Base-by-base conservation (phyloP, 2,329 filamentous ascomycete genomes). In the Apiospora saccharicola region DNA sequence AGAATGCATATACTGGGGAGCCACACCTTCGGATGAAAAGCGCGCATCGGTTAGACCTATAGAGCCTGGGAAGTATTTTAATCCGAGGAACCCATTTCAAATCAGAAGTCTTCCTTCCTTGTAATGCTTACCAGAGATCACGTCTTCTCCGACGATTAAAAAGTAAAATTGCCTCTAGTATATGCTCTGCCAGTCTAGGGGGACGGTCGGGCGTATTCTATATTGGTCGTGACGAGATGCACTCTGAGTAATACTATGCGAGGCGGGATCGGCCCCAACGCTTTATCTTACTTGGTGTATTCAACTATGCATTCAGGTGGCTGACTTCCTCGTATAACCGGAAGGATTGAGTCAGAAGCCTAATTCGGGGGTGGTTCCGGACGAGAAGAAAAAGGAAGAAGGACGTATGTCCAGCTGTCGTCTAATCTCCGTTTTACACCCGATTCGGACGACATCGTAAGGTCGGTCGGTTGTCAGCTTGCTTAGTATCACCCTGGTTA, bases 361-460 rank as follows among this genome's bases (percentile, higher is more conserved):
- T 41, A 10, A 6, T 61, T 30, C 26, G 26, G 26, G 26, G 26
- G 53, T 30, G 26, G 12, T 10, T 34, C 10, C 16, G 53, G 53
- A 22, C 30, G 53, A 22, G 53, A 61, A 61, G 30, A 10, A 1
- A 22, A 61, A n/a, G 14, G 13, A 30, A 4, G 26, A 12, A 4
- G 49, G n/a, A 13, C 49, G n/a, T 10, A 16, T 61, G 53, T 61
- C 51, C 22, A 22, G 4, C 53, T 61, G 30, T 34, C 53, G 53
- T 37, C 53, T 16, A 61, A 61, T 22, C 53, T 61, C 53, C 53
- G 53, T 34, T 61, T 30, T 61, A 37, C 53, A 37, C 12, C 53
- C 53, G 53, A 61, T 61, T 22, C 53, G 53, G 53, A 61, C 53
- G 53, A 61, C 26, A 61, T 61, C 53, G 53, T 61, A 61, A n/a